Evolutionary conservation across 345 rosid genomes (phyloP), one percentile per base, ranked within the genome.

Genomic region (Citrus trifoliata): DNA sequence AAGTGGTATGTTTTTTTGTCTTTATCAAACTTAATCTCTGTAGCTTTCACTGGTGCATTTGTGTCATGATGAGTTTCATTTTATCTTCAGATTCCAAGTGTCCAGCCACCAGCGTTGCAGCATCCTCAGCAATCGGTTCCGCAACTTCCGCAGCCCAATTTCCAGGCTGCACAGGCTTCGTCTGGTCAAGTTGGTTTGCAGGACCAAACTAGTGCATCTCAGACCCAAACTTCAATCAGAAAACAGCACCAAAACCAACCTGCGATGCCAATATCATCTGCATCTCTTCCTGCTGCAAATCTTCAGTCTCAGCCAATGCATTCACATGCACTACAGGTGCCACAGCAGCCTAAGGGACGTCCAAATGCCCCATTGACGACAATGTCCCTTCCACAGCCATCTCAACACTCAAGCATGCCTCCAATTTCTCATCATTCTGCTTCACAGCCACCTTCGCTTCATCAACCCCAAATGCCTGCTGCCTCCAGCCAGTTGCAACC

Each of bases 401-500:
- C 97, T 80, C 93, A 89, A 76, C 82, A 80, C 71, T 91, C 89
- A 66, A 85, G 28, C 73, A 65, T 81, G 51, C 87, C 92, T 76
- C 84, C 86, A 35, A 79, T 32, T 85, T 78, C 93, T 51, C 84
- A 86, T 85, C 94, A 88, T 85, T 79, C 90, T 59, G 73, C 92
- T 77, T 80, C 97, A 72, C 98, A 92, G 74, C 82, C 81, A 5
- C 79, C 84, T 38, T 74, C 85, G 21, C 88, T 85, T 84, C 94
- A 92, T 76, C 98, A 91, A 68, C 83, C 87, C 33, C 96, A 88
- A 71, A 81, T 80, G 81, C 82, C 93, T 12, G 74, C 87, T 21
- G 74, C 91, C 80, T 82, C 95, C 32, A 82, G 79, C 80, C 99
- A 90, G 86, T 76, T 90, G 87, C 97, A 91, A 67, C 98, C 86